Evolutionary conservation across 1,139 yeast species (phyloP), one percentile per base, ranked within the genome.

Genomic region (Saccharomyces uvarum): DNA sequence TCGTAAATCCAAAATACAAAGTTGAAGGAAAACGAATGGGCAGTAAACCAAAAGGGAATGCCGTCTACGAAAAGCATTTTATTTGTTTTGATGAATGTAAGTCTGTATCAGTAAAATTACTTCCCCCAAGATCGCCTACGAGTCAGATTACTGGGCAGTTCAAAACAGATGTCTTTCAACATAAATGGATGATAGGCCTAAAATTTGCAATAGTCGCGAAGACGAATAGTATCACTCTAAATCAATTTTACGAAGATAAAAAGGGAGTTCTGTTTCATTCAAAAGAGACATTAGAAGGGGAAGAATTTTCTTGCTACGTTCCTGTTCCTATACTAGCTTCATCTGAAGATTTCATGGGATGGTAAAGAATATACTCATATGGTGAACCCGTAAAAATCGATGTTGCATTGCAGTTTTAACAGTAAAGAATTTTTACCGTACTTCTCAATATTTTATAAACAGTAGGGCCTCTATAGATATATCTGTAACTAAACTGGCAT

Each of bases 141-240:
- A 59, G 59, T 41, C 63, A 63, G 52, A 51, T 66, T n/a, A 62
- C 74, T 1, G 65, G 70, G 47, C 76, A 72, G 53, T 73, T 73
- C 56, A 72, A 65, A 53, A 67, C 75, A 0, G 69, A 70, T 51
- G 55, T 73, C 0, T 72, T 73, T 53, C 73, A 73, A 51, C 52
- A 63, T 11, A 72, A 67, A 56, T 73, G 75, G 74, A 62, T 69
- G 57, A 29, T 73, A 8, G 57, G 59, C 2, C 47, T 73, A 8
- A 70, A 67, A 55, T 70, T 73, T 49, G 70, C 72, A 16, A 58
- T 63, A 48, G 60, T 63, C 19, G 61, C 55, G 19, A 57, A 55
- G 53, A 53, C 50, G 14, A 56, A 51, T 11, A 54, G 59, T 28
- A 50, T 51, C 11, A 48, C 58, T 8, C 53, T 65, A 50, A 59